Evolutionary conservation across 305 asterid genomes (phyloP).

Genomic region (Solanum chacoense): DNA sequence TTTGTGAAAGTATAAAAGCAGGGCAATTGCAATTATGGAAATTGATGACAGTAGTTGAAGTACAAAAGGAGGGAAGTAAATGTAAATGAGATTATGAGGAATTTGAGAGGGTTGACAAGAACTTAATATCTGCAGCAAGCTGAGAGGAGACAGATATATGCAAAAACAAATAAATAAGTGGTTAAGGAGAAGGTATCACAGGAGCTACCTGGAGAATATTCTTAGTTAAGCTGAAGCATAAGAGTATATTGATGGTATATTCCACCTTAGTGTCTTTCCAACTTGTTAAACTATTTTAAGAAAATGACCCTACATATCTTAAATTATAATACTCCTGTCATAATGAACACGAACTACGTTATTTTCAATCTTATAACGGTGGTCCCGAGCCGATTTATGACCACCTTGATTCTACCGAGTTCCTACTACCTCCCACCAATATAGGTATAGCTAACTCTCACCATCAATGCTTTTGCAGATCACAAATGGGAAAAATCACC

Average conservation of each 20-base stretch:
- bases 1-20: neutral
- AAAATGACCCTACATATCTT: neutral
- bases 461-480: neutral
- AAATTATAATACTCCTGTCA: neutral
- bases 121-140: neutral
- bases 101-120: neutral
- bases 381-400: neutral
- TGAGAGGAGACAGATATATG: neutral
- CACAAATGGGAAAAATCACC: neutral
- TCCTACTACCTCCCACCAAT: neutral
- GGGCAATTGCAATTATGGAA: neutral
- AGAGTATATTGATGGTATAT: neutral
- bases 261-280: neutral
- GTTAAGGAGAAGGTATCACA: neutral
- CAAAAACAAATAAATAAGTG: neutral
- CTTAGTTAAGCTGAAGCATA: neutral
- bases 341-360: neutral
- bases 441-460: neutral
- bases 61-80: neutral
- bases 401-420: neutral
- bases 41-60: neutral
- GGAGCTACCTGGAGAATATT: neutral
- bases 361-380: neutral
- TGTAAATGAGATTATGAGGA: neutral
- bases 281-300: neutral